Base-by-base conservation (phyloP, 2,329 filamentous ascomycete genomes). In the Arthrobotrys iridis region DNA sequence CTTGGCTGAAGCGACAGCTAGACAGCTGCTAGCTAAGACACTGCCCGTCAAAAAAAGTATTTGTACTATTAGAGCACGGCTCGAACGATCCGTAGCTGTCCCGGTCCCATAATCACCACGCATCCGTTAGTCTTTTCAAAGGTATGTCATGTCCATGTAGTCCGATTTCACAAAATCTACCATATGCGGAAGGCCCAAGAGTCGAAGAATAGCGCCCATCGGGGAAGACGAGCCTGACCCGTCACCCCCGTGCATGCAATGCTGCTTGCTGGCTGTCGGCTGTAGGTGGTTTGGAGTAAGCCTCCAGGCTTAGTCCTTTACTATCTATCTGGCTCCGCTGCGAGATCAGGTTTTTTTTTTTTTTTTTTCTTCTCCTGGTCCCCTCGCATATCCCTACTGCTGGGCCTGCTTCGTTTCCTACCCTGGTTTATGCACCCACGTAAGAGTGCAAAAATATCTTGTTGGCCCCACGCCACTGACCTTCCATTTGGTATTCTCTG, bases 141-240 rank as follows among this genome's bases (percentile, higher is more conserved):
- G 68, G 68, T 74, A 74, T 74, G 68, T 68, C 43, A 60, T 72
- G 37, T 59, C 58, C 46, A 48, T 73, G 68, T 73, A 73, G 59
- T 73, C 59, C 50, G 59, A 33, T 46, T 65, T 65, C 68, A 73
- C 60, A 73, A 30, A 52, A 50, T 46, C 57, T 60, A 65, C 68
- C 59, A 73, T n/a, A 73, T 73, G 59, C 37, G 68, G 68, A 66
- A 66, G 45, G 68, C 68, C 60, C 26, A 66, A 52, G 40, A 74
- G 62, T 41, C 33, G 18, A 63, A 33, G 7, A 46, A 50, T 66
- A 74, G 62, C 62, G 55, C 67, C 52, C 59, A 58, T 65, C 68
- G 68, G 68, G 68, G 68, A 74, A 73, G 43, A 43, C 62, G 43
- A 74, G 43, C 68, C 68, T 66, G 55, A 66, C 62, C 68, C 68